These are phyloP conservation scores for Colletotrichum phormii DNA, from an alignment of 2,329 filamentous ascomycete genomes.

Conservation along the genomic window DNA sequence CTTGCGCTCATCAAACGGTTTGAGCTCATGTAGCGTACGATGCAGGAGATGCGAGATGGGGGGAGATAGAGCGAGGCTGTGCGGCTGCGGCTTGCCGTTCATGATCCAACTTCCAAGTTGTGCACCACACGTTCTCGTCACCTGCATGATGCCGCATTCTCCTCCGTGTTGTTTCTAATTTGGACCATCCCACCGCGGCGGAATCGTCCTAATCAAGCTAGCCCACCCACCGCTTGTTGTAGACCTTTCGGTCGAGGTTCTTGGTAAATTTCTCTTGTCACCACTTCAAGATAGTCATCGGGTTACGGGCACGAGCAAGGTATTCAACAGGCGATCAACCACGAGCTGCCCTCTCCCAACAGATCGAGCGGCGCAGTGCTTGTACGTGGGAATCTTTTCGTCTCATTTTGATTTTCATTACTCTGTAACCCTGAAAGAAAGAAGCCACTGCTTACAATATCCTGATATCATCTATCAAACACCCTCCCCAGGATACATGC, in stretches of 20 bases:
- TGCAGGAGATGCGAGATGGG: background rate
- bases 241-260: background rate
- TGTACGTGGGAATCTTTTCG: background rate
- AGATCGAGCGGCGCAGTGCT: background rate
- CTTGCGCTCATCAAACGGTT: background rate
- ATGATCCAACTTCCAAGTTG: background rate
- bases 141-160: background rate
- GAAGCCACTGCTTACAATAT: slow-evolving; percentile 12
- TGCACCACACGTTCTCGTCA: background rate
- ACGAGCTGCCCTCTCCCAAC: background rate
- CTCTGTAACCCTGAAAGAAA: background rate
- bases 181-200: background rate
- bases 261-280: background rate
- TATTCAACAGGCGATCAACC: background rate
- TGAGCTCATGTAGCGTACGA: background rate
- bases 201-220: background rate
- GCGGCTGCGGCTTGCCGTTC: background rate
- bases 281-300: background rate
- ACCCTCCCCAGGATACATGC: slow-evolving; percentile 10
- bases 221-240: no score
- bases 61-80: background rate
- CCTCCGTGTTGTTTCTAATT: background rate
- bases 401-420: background rate
- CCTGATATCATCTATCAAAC: slow-evolving; percentile 25
- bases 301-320: no score